Base-by-base conservation (phyloP, 2,329 filamentous ascomycete genomes). In the Leptographium lundbergii region DNA sequence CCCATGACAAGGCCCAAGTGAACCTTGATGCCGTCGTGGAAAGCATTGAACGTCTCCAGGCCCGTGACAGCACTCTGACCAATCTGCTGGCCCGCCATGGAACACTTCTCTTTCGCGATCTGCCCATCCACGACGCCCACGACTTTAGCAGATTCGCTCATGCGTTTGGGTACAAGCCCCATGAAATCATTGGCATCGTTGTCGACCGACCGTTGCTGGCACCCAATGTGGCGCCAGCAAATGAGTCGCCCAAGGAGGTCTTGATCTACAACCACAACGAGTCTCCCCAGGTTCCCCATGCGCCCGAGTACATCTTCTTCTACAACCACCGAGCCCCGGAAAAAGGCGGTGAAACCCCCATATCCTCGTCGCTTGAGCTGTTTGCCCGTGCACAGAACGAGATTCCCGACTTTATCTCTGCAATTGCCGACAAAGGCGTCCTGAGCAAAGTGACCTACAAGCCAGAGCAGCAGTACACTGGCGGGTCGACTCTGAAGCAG, bases 171-270 rank as follows among this genome's bases (percentile, higher is more conserved):
- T 68, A 59, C 61, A 36, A 55, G 27, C 59, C 66, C 2, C 64
- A 67, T 53, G 62, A 68, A 53, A 64, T 66, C 22, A 66, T 67
- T 48, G 65, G 66, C 13, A 68, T 67, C 59, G 65, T 63, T 6
- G 66, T 68, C 4, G 52, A 65, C 13, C 59, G 66, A 29, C 65
- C 63, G 3, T 50, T 68, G 13, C 62, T 65, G 17, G 65, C 66
- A 1, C 61, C 61, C 36, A 68, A 67, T n/a, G 66, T 68, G 10
- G 65, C 66, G 4, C 66, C 65, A 4, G 67, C 66, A 25, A 69
- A 67, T 57, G 67, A 68, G 61, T 65, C 65, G 6, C 66, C 66
- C 1, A 66, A 64, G 32, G 64, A 63, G 2, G 61, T 64, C 45
- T 64, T 63, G 2, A 64, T 67, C 17, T 65, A 65, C 42, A 64